These are phyloP conservation scores for Setomelanomma holmii DNA, from an alignment of 2,329 filamentous ascomycete genomes.

Conservation along the genomic window DNA sequence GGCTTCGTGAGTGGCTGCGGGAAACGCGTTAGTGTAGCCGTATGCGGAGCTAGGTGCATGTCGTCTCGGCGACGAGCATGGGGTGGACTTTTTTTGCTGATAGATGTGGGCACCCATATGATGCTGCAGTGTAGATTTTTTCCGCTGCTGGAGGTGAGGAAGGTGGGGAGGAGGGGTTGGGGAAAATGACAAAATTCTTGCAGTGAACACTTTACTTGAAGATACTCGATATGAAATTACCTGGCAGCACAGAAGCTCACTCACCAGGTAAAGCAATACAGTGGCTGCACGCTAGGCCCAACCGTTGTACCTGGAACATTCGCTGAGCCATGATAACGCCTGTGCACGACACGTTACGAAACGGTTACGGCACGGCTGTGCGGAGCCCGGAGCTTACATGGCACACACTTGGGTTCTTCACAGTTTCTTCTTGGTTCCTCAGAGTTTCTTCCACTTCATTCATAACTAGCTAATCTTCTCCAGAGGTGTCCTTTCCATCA, in stretches of 20 bases:
- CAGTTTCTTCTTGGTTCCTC: slow-evolving; percentile 8
- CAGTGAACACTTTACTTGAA: not conserved
- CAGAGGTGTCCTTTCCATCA: slow-evolving; percentile 12
- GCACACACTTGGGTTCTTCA: slow-evolving; percentile 1
- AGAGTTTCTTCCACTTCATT: slow-evolving; percentile 21
- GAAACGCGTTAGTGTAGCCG: not conserved
- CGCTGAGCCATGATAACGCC: slow-evolving; percentile 27
- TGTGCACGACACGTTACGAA: slow-evolving; percentile 35
- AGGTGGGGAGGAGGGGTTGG: not conserved
- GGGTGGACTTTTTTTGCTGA: not conserved
- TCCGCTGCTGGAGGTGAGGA: not conserved
- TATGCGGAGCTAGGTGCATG: not conserved
- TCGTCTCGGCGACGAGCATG: not conserved
- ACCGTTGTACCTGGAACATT: slow-evolving; percentile 21
- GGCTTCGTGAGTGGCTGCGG: slow-evolving; percentile 5
- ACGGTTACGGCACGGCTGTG: slow-evolving; percentile 30
- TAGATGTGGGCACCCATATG: not conserved
- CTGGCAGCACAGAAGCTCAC: slow-evolving; percentile 2
- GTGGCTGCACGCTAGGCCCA: slow-evolving; percentile 17
- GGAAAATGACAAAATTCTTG: not conserved
- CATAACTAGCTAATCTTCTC: slow-evolving; percentile 28
- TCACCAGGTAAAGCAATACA: slow-evolving; percentile 2
- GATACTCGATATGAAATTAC: too few species aligned
- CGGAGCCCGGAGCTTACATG: slow-evolving; percentile 23
- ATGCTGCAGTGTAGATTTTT: not conserved